phyloP scores from a whole-genome alignment of 148 eudicot genomes.

The Talinum fruticosum region DNA sequence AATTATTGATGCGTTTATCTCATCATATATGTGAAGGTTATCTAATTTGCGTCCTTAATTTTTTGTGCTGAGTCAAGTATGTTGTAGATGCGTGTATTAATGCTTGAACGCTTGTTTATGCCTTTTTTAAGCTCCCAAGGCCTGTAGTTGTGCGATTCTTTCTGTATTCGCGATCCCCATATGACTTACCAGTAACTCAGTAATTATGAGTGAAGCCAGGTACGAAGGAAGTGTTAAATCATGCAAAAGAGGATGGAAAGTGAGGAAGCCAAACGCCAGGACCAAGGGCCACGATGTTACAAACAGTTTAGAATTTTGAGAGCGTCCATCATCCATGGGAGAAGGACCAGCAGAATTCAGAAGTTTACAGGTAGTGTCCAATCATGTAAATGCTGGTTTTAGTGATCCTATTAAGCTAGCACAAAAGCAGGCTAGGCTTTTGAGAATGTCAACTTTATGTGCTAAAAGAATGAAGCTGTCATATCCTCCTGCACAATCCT shows the following conservation, averaged over 20 bases:
- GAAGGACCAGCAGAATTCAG: conserved; percentile 7
- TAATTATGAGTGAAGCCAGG: neutral
- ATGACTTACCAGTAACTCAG: neutral
- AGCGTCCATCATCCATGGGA: conserved; percentile 10
- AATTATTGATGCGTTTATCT: too few species aligned
- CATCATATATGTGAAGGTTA: too few species aligned
- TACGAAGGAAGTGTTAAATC: neutral
- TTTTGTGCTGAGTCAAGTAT: neutral
- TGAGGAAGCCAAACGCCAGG: neutral
- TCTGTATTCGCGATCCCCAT: neutral
- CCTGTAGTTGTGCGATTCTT: neutral
- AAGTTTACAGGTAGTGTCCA: neutral
- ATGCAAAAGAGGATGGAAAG: conserved; percentile 5
- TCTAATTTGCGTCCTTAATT: neutral
- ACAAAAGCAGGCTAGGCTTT: conserved; percentile 12
- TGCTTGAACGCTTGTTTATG: neutral
- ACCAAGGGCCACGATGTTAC: neutral
- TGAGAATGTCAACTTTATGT: conserved; percentile 9
- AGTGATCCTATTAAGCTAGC: neutral
- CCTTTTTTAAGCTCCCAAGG: neutral
- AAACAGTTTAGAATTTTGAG: conserved; percentile 11
- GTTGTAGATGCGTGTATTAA: neutral
- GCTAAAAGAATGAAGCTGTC: neutral
- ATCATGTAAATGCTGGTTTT: conserved; percentile 1
- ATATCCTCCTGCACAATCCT: neutral